phyloP scores from a whole-genome alignment of 768 basidiomycete species.

The Podaxis sp. region DNA sequence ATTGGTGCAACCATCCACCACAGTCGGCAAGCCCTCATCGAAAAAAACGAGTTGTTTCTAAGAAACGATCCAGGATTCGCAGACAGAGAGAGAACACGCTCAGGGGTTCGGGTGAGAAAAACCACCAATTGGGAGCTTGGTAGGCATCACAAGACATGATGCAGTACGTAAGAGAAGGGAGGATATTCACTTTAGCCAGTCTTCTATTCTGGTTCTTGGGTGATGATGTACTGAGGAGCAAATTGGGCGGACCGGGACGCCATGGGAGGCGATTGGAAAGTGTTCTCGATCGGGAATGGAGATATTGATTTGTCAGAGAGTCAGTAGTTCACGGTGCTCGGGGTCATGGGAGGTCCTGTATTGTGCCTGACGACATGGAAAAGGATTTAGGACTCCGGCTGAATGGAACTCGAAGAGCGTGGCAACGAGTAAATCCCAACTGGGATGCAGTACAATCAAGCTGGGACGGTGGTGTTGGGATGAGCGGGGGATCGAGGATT shows the following conservation, averaged over 20 bases:
- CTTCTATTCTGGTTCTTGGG: conserved; percentile 1
- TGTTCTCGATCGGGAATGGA: background rate
- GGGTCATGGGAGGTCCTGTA: background rate
- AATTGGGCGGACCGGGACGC: background rate
- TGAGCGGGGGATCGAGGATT: background rate
- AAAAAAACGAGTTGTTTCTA: conserved; percentile 7
- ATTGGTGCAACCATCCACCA: background rate
- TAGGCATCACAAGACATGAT: conserved; percentile 1
- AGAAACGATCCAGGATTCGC: background rate
- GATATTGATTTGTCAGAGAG: background rate
- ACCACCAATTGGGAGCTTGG: background rate
- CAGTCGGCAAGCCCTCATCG: background rate
- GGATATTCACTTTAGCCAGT: conserved; percentile 6
- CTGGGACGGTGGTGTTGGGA: no score
- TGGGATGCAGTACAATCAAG: background rate
- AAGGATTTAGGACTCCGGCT: background rate
- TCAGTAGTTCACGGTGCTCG: background rate
- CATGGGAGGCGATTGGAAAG: background rate
- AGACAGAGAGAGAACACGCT: background rate
- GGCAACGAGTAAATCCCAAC: conserved; percentile 2
- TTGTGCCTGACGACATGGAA: conserved; percentile 11
- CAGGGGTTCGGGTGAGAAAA: background rate
- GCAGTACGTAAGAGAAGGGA: conserved; percentile 2
- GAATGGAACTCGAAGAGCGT: background rate
- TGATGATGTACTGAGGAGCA: background rate